These are phyloP conservation scores for Hypericum androsaemum DNA, from an alignment of 345 rosid genomes.

Conservation along the genomic window DNA sequence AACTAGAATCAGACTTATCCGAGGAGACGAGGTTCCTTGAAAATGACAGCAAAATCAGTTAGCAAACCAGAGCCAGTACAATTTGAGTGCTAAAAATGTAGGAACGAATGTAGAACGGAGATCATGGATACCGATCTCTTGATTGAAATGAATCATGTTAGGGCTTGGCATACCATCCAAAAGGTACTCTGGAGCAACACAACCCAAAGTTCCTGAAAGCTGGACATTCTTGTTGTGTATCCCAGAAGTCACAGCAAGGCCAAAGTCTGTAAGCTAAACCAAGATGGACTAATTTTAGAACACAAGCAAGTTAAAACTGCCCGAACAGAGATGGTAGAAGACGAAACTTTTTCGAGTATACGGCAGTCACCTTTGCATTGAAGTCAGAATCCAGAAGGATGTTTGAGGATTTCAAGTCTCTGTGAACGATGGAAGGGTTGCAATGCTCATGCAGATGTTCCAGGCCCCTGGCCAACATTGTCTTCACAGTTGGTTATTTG, in stretches of 20 bases:
- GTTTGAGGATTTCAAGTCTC: constrained; percentile 75
- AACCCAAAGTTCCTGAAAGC: constrained; percentile 50
- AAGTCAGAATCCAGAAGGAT: constrained; percentile 74
- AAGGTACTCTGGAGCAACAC: constrained; percentile 68
- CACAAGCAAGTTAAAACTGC: background rate
- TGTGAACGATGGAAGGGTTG: constrained; percentile 67
- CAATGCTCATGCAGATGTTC: constrained; percentile 93
- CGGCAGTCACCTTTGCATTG: constrained; percentile 63
- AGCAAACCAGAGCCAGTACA: no score
- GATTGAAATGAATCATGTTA: background rate
- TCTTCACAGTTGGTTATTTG: background rate
- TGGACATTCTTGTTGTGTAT: constrained; percentile 46
- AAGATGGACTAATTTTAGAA: constrained; percentile 3
- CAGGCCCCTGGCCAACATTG: constrained; percentile 46
- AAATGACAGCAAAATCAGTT: no score
- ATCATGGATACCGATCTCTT: background rate
- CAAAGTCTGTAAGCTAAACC: constrained; percentile 80
- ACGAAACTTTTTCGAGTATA: background rate
- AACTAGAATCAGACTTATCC: no score
- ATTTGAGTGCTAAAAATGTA: no score
- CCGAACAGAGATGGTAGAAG: background rate
- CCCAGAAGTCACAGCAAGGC: constrained; percentile 54
- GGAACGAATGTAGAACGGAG: no score
- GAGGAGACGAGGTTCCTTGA: no score
- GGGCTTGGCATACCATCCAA: constrained; percentile 49